Evolutionary conservation across 352 stramenopile genomes (phyloP).

Genomic region (Globisporangium nagaii): DNA sequence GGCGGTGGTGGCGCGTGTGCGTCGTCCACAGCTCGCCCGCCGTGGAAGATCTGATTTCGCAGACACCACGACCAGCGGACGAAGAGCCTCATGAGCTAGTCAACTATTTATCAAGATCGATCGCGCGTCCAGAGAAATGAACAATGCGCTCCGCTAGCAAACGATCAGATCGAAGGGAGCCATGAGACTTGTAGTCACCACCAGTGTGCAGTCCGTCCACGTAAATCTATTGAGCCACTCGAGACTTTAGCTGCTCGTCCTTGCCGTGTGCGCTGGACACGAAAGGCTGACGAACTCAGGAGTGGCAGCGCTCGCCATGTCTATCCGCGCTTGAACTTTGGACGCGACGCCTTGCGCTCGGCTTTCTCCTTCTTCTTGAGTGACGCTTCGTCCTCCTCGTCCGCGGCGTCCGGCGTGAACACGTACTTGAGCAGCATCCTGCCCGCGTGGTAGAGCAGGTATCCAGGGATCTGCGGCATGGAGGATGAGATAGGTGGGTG

Average conservation of each 20-base stretch:
- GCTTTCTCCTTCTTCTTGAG: slow-evolving; percentile 78
- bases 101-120: slow-evolving; percentile 8
- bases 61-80: too few species aligned
- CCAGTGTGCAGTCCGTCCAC: background rate
- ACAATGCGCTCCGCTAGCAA: too few species aligned
- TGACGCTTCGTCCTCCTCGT: slow-evolving; percentile 47
- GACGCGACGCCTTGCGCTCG: slow-evolving; percentile 49
- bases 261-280: too few species aligned
- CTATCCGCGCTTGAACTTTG: slow-evolving; percentile 53
- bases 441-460: slow-evolving; percentile 74
- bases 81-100: background rate
- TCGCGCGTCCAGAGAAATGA: too few species aligned
- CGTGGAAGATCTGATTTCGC: slow-evolving; percentile 12
- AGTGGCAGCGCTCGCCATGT: too few species aligned
- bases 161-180: too few species aligned
- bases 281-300: too few species aligned
- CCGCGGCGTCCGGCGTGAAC: slow-evolving; percentile 53
- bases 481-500: too few species aligned
- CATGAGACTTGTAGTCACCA: background rate
- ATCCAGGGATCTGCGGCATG: slow-evolving; percentile 55
- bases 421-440: slow-evolving; percentile 79
- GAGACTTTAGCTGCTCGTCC: background rate
- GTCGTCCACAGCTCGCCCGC: slow-evolving; percentile 4
- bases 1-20: background rate
- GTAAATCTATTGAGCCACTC: background rate